Percentiles rank a stretch among this genome's conserved stretches.
Evolutionary conservation across 306 rosid genomes (phyloP).

Genomic region (Luffa aegyptiaca): DNA sequence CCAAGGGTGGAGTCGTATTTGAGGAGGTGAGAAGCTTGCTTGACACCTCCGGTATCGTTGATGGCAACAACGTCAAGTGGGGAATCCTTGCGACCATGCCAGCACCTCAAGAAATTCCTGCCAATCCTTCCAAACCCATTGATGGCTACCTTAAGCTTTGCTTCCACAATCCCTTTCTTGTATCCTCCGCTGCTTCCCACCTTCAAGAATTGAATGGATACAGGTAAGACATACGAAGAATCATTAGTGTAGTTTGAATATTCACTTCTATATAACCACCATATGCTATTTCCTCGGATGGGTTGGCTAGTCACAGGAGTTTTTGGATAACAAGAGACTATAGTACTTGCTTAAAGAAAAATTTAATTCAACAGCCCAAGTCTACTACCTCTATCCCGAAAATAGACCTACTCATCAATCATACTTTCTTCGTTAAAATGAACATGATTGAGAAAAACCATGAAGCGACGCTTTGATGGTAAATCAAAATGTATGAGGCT

Average conservation of each 20-base stretch:
- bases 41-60: conserved; percentile 92
- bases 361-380: not conserved
- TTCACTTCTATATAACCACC: not conserved
- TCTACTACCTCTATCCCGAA: not conserved
- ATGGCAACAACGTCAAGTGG: conserved; percentile 90
- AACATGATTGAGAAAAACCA: not conserved
- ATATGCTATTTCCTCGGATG: not conserved
- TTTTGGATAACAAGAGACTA: not conserved
- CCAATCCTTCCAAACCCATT: conserved; percentile 96
- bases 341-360: not conserved
- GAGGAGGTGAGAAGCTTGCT: conserved; percentile 98
- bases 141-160: conserved; percentile 86
- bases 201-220: conserved; percentile 13
- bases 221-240: not conserved
- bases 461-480: not conserved
- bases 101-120: conserved; percentile 92
- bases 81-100: conserved; percentile 95
- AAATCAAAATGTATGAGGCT: not conserved
- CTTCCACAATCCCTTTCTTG: conserved; percentile 59
- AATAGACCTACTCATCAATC: not conserved
- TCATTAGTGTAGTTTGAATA: not conserved
- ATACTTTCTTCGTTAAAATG: not conserved
- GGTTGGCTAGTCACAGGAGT: not conserved
- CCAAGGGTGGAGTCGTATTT: conserved; percentile 96
- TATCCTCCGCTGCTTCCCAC: conserved; percentile 53